phyloP scores from a whole-genome alignment of 2,329 filamentous ascomycete species.

The Penicillium hordei region DNA sequence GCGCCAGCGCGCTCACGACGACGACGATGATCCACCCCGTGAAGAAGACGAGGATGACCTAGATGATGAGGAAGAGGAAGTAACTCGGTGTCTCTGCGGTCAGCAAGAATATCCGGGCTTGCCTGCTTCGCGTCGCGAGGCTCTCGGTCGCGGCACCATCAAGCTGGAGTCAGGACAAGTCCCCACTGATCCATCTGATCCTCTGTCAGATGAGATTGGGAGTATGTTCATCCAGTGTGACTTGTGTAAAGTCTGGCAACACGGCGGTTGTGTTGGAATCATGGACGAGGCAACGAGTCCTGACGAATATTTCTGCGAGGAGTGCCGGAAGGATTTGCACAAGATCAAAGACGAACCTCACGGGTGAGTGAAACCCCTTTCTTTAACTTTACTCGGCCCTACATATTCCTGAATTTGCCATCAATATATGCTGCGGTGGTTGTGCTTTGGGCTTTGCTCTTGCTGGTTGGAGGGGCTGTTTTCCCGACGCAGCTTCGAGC shows the following conservation, averaged over 20 bases:
- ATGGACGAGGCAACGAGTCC: slow-evolving; percentile 90
- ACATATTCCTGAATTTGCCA: background rate
- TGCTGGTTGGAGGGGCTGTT: slow-evolving; percentile 9
- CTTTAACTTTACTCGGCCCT: background rate
- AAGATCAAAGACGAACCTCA: slow-evolving; percentile 75
- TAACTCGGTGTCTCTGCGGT: slow-evolving; percentile 93
- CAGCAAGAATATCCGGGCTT: slow-evolving; percentile 91
- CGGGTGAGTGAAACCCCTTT: slow-evolving; percentile 64
- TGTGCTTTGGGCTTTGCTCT: background rate
- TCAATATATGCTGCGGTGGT: slow-evolving; percentile 1
- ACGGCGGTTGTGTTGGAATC: slow-evolving; percentile 95
- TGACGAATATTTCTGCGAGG: slow-evolving; percentile 97
- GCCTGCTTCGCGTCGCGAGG: slow-evolving; percentile 58
- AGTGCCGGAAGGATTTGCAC: slow-evolving; percentile 89
- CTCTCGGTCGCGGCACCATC: slow-evolving; percentile 52
- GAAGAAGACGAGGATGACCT: slow-evolving; percentile 63
- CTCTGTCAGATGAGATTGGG: slow-evolving; percentile 78
- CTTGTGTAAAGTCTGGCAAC: slow-evolving; percentile 97
- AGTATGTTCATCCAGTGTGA: slow-evolving; percentile 98
- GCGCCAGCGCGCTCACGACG: slow-evolving; percentile 73
- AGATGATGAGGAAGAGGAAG: slow-evolving; percentile 78
- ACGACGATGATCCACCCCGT: slow-evolving; percentile 56
- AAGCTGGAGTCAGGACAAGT: slow-evolving; percentile 59
- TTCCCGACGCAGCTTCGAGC: background rate
- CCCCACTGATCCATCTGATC: slow-evolving; percentile 59